Percentiles rank a stretch among this genome's conserved stretches.
Conservation (phyloP, 2,329 filamentous ascomycete species). For the Aspergillus sp. region DNA sequence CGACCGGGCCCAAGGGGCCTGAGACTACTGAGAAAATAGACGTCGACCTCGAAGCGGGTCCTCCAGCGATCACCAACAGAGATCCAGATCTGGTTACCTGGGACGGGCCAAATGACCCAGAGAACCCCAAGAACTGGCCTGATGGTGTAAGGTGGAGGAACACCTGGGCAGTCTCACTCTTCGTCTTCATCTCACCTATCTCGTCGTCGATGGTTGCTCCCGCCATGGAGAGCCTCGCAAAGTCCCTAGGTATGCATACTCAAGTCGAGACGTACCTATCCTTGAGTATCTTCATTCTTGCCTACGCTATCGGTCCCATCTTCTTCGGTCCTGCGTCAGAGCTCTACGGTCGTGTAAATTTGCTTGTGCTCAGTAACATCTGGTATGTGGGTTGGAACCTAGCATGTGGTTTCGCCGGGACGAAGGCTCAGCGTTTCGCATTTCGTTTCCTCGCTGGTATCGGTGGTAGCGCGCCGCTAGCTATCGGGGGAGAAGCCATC, state of each 20-base stretch:
- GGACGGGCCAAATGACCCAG: conserved; percentile 44
- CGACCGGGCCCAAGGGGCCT: too few relatives aligned
- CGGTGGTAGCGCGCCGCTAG: conserved; percentile 50
- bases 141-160: conserved; percentile 57
- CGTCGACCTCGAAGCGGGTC: not conserved
- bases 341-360: conserved; percentile 11
- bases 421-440: conserved; percentile 31
- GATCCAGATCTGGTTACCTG: conserved; percentile 5
- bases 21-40: too few relatives aligned
- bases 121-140: conserved; percentile 55
- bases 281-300: conserved; percentile 56
- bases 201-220: conserved; percentile 61
- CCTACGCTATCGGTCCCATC: conserved; percentile 42
- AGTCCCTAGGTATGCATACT: conserved; percentile 52
- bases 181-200: conserved; percentile 62
- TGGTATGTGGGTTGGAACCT: conserved; percentile 18
- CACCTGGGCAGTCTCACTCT: conserved; percentile 54
- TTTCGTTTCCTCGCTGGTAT: conserved; percentile 60
- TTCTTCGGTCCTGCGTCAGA: conserved; percentile 18
- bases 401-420: conserved; percentile 41
- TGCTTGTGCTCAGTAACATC: conserved; percentile 15
- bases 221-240: conserved; percentile 50
- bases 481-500: conserved; percentile 40
- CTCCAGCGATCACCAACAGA: not conserved
- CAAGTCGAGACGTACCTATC: conserved; percentile 46